These are phyloP conservation scores for Puccinia triticina DNA, from an alignment of 1,284 basidiomycete genomes.

Conservation along the genomic window DNA sequence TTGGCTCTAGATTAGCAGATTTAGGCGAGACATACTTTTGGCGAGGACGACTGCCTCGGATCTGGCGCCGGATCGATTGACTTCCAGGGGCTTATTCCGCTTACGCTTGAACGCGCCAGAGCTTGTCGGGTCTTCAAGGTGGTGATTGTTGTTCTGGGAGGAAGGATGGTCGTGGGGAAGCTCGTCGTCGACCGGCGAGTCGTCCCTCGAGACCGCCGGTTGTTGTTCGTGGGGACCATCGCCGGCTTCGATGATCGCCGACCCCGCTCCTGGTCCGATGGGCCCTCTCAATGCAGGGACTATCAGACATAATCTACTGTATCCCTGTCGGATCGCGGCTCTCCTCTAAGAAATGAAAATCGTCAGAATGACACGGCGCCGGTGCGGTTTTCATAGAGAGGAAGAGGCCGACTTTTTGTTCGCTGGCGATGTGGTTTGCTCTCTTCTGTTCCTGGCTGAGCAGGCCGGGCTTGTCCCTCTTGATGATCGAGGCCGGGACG, in stretches of 20 bases:
- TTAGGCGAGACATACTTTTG: constrained; percentile 20
- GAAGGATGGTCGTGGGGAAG: background rate
- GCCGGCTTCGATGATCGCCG: background rate
- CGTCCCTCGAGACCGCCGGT: background rate
- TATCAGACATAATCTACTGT: constrained; percentile 36
- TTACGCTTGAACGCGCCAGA: constrained; percentile 18
- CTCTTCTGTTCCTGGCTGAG: constrained; percentile 46
- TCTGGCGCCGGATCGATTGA: background rate
- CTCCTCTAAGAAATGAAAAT: constrained; percentile 28
- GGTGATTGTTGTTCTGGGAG: background rate
- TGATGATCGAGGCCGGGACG: constrained; percentile 20
- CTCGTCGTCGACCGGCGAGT: background rate
- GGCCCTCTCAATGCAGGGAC: constrained; percentile 11
- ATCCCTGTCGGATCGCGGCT: constrained; percentile 47
- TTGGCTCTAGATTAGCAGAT: background rate
- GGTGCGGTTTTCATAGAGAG: background rate
- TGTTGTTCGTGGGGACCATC: background rate
- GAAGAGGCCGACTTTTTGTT: constrained; percentile 39
- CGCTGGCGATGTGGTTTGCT: constrained; percentile 49
- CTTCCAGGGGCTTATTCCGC: constrained; percentile 9
- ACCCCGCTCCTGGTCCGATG: background rate
- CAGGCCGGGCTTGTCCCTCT: constrained; percentile 34
- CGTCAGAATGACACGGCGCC: too few relatives aligned
- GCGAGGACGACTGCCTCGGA: constrained; percentile 40
- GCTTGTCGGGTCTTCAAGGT: background rate